Percentiles rank a stretch among this genome's conserved stretches.
Evolutionary conservation across 2,329 filamentous ascomycete genomes (phyloP).

Genomic region (Hypoxylon sp.): DNA sequence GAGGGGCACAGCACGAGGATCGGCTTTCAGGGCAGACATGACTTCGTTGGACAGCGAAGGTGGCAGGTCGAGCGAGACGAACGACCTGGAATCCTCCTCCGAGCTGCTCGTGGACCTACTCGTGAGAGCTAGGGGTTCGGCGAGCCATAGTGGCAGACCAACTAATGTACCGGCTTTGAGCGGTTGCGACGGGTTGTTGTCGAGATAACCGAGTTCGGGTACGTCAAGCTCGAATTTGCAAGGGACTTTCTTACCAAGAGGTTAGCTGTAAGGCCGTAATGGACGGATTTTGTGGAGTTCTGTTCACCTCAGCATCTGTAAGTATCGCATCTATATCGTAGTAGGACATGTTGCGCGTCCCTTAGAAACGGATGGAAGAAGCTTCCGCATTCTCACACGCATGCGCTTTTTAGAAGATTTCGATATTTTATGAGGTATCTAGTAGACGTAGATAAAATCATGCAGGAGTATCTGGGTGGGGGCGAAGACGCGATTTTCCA

Average conservation of each 20-base stretch:
- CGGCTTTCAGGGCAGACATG: conserved; percentile 89
- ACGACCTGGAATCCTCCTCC: conserved; percentile 63
- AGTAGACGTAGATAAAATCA: background rate
- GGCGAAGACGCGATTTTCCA: conserved; percentile 10
- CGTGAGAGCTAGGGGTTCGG: conserved; percentile 88
- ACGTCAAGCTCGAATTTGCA: conserved; percentile 95
- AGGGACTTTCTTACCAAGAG: conserved; percentile 81
- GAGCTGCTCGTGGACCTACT: conserved; percentile 55
- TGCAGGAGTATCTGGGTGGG: conserved; percentile 1
- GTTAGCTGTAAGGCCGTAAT: conserved; percentile 22
- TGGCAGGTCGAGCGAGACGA: conserved; percentile 86
- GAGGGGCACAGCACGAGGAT: conserved; percentile 86
- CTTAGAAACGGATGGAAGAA: conserved; percentile 13
- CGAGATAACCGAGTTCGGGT: conserved; percentile 87
- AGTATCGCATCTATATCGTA: conserved; percentile 88
- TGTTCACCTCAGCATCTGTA: conserved; percentile 80
- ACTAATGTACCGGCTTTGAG: conserved; percentile 86
- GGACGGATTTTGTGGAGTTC: background rate
- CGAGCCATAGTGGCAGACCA: conserved; percentile 91
- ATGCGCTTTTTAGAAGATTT: conserved; percentile 5
- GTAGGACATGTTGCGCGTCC: conserved; percentile 72
- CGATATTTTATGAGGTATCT: background rate
- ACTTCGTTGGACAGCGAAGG: conserved; percentile 82
- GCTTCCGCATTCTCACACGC: conserved; percentile 16
- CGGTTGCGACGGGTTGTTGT: conserved; percentile 78